These are phyloP conservation scores for Yamadazyma kanchanaburiensis DNA, from an alignment of 1,139 yeast genomes.

Conservation along the genomic window DNA sequence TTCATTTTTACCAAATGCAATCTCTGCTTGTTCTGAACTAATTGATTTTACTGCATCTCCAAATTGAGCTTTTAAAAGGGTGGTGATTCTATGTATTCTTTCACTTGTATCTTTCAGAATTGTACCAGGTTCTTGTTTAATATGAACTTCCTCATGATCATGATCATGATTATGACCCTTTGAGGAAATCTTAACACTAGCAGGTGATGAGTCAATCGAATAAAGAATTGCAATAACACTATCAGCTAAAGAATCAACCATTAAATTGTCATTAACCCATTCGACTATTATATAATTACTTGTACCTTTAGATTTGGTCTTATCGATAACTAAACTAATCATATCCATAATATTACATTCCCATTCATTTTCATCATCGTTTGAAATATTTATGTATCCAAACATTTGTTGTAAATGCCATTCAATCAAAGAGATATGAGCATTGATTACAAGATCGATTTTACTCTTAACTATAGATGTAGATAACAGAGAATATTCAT, in stretches of 20 bases:
- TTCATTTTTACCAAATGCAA: slow-evolving; percentile 66
- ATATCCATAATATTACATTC: slow-evolving; percentile 47
- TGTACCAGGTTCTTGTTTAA: slow-evolving; percentile 11
- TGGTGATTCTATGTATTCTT: slow-evolving; percentile 59
- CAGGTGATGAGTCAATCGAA: slow-evolving; percentile 93
- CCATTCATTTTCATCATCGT: slow-evolving; percentile 58
- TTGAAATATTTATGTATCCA: slow-evolving; percentile 71
- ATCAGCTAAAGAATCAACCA: slow-evolving; percentile 93
- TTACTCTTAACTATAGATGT: slow-evolving; percentile 83
- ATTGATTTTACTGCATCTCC: slow-evolving; percentile 63
- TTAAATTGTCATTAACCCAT: slow-evolving; percentile 81
- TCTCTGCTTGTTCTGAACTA: slow-evolving; percentile 46
- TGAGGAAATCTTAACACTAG: slow-evolving; percentile 84
- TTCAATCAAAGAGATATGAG: slow-evolving; percentile 72
- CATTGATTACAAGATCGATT: slow-evolving; percentile 73
- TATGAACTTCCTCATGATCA: slow-evolving; percentile 15
- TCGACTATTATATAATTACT: slow-evolving; percentile 60
- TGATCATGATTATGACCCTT: slow-evolving; percentile 49
- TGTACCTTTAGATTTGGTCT: slow-evolving; percentile 32
- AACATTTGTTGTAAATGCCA: slow-evolving; percentile 97
- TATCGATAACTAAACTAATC: slow-evolving; percentile 47
- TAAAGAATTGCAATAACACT: slow-evolving; percentile 85
- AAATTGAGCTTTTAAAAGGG: slow-evolving; percentile 77
- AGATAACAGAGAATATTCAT: slow-evolving; percentile 84
- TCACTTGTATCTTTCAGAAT: slow-evolving; percentile 32